Base-by-base conservation (phyloP, 257 asterid genomes). In the Eustoma russellianum region DNA sequence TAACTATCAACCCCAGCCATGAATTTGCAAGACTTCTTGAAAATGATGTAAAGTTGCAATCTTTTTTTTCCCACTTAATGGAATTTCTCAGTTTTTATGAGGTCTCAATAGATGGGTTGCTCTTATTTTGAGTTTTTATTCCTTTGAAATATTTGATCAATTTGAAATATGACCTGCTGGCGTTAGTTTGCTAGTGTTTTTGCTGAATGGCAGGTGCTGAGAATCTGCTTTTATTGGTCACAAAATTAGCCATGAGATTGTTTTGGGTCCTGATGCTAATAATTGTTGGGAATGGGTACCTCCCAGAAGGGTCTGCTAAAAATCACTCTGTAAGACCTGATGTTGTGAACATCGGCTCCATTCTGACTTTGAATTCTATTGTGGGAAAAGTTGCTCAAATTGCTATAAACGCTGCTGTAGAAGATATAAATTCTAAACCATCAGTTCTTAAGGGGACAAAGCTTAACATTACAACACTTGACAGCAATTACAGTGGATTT, bases 381-480 rank as follows among this genome's bases (percentile, higher is more conserved):
- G 59, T 68, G 13, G 81, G 83, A 10, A 74, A 52, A 62, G 69
- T 61, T 18, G 64, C 79, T 35, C 77, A 74, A 70, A 43, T 69
- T 56, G 87, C 81, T 46, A 65, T 74, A 2, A 70, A 80, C 47
- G 70, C 81, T 64, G 81, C 87, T 0, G 71, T 80, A 16, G 72
- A 68, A 33, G 83, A 80, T 55, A 66, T 80, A 35, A 77, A 80
- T 55, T 69, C 87, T 67, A 64, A 59, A 40, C 66, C 81, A 13
- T 13, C 49, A 50, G 61, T 77, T 56, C 74, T 80, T 62, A 51
- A 49, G 52, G 77, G 74, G 64, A 80, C 76, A 33, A 67, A 66
- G 66, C 62, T 80, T 41, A 60, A 63, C 0, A 15, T 74, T 55
- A 53, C 56, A 46, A 58, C 73, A 33, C 55, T 54, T 34, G 77